Percentiles rank a stretch among this genome's conserved stretches.
phyloP scores from a whole-genome alignment of 129 eudicot species.

The Helichrysum umbraculigerum region DNA sequence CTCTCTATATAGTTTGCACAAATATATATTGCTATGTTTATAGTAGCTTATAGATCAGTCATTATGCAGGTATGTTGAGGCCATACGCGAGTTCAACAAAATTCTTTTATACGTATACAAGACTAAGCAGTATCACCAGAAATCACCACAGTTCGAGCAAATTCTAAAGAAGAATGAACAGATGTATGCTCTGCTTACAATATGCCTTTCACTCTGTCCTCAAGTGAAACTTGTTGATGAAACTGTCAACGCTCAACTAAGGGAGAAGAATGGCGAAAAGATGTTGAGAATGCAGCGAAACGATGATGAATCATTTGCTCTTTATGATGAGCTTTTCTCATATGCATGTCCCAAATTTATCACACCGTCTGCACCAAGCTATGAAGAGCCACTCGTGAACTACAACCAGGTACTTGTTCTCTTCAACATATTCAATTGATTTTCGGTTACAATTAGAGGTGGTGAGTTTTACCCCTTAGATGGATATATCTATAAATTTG shows the following conservation, averaged over 20 bases:
- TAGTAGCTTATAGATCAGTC: constrained; percentile 2
- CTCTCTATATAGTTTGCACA: no score
- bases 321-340: constrained; percentile 92
- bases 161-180: constrained; percentile 97
- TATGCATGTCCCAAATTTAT: constrained; percentile 97
- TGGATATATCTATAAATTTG: no score
- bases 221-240: constrained; percentile 89
- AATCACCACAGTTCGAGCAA: constrained; percentile 97
- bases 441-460: not conserved
- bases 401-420: constrained; percentile 74
- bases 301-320: constrained; percentile 83
- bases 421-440: not conserved
- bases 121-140: constrained; percentile 89
- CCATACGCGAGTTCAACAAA: constrained; percentile 79
- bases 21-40: not conserved
- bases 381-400: constrained; percentile 89
- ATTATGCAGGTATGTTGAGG: constrained; percentile 71
- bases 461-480: not conserved
- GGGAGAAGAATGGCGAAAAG: constrained; percentile 95
- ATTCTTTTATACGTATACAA: constrained; percentile 82
- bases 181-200: constrained; percentile 94
- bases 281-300: constrained; percentile 84
- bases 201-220: constrained; percentile 90
- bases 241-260: constrained; percentile 73
- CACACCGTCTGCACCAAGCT: constrained; percentile 97